Evolutionary conservation across 2,329 filamentous ascomycete genomes (phyloP).

Genomic region (Aspergillus calidoustus): DNA sequence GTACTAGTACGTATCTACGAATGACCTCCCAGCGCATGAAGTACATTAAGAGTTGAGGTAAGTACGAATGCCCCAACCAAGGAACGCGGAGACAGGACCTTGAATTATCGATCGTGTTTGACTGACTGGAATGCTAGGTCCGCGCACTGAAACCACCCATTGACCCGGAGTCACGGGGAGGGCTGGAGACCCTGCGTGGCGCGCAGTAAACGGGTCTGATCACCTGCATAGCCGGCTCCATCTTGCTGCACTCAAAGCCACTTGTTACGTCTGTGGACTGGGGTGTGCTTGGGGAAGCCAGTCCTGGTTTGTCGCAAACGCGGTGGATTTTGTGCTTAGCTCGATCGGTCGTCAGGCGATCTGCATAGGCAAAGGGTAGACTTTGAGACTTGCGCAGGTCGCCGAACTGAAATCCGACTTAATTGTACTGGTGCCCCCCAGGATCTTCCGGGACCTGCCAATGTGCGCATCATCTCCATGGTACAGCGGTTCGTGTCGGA

Average conservation of each 20-base stretch:
- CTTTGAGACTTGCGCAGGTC: constrained; percentile 33
- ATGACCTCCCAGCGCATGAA: constrained; percentile 16
- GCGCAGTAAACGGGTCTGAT: constrained; percentile 33
- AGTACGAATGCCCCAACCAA: constrained; percentile 10
- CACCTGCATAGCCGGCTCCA: constrained; percentile 43
- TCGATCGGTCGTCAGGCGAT: constrained; percentile 29
- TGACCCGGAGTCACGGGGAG: constrained; percentile 30
- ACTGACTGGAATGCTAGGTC: constrained; percentile 38
- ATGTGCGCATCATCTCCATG: constrained; percentile 40
- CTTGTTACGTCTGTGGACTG: constrained; percentile 32
- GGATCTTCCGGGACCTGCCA: constrained; percentile 24
- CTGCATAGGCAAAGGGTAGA: constrained; percentile 27
- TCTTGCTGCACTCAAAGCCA: constrained; percentile 30
- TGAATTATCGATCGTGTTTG: background rate
- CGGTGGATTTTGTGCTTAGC: constrained; percentile 32
- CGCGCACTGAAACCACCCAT: constrained; percentile 28
- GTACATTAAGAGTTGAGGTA: constrained; percentile 18
- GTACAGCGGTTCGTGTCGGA: constrained; percentile 36
- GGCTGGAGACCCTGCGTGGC: constrained; percentile 29
- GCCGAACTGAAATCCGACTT: constrained; percentile 27
- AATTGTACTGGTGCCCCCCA: constrained; percentile 17
- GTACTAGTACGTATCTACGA: constrained; percentile 20
- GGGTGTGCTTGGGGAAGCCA: constrained; percentile 30
- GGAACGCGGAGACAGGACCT: background rate
- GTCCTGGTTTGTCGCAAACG: constrained; percentile 32